These are phyloP conservation scores for Hevea brasiliensis DNA, from an alignment of 345 rosid genomes.

Conservation along the genomic window DNA sequence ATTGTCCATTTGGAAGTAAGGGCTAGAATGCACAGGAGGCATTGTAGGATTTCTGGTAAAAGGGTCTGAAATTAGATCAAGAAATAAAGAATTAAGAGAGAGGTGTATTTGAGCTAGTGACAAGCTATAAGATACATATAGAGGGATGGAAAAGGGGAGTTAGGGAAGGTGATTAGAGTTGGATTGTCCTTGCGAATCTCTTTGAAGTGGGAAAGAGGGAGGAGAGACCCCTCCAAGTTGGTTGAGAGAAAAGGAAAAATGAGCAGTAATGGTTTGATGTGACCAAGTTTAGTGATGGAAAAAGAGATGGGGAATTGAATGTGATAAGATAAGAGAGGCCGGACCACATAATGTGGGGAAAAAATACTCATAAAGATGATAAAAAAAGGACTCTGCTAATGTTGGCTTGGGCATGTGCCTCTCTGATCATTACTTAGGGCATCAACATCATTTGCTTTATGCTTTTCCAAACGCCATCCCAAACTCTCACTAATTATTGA, in stretches of 20 bases:
- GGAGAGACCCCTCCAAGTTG: slow-evolving; percentile 26
- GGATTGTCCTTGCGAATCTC: slow-evolving; percentile 47
- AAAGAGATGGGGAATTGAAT: slow-evolving; percentile 24
- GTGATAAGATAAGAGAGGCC: slow-evolving; percentile 39
- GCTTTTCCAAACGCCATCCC: slow-evolving; percentile 33
- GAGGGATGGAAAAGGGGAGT: too few species aligned
- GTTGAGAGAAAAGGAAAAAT: slow-evolving; percentile 19
- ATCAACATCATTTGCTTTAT: slow-evolving; percentile 49
- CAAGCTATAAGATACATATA: slow-evolving; percentile 24
- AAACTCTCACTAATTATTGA: slow-evolving; percentile 46
- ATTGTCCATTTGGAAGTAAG: slow-evolving; percentile 67
- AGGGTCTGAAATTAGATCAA: slow-evolving; percentile 1
- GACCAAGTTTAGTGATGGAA: slow-evolving; percentile 50
- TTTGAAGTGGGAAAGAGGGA: slow-evolving; percentile 37
- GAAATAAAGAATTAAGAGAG: neutral
- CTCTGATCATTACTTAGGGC: slow-evolving; percentile 46
- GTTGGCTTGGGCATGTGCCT: slow-evolving; percentile 57
- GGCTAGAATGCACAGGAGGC: slow-evolving; percentile 83
- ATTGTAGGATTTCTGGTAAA: slow-evolving; percentile 19
- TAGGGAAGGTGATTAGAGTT: neutral
- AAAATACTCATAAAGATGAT: slow-evolving; percentile 3
- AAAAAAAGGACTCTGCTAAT: slow-evolving; percentile 26
- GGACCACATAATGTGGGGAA: slow-evolving; percentile 43
- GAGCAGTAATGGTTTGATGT: slow-evolving; percentile 35
- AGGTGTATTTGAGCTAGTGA: slow-evolving; percentile 14